Base-by-base conservation (phyloP, 805 yeast species). In the Candida lessepsii region DNA sequence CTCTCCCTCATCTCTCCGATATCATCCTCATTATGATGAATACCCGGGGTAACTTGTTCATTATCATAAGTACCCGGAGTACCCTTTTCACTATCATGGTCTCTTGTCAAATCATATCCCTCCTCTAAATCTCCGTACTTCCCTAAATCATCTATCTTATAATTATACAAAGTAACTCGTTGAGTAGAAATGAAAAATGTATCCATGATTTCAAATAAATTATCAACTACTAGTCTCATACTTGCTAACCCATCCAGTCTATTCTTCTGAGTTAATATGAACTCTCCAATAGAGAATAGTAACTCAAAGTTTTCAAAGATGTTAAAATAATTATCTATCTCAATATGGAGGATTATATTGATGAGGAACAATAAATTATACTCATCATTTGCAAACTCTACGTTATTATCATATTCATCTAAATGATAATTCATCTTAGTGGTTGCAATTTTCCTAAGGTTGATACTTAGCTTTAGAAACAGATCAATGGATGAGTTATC, bases 121-220 rank as follows among this genome's bases (percentile, higher is more conserved):
- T 65, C 72, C 14, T 55, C 51, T 38, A 70, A 55, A 49, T 76
- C 81, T 44, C 67, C 68, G n/a, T 71, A 69, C 26, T 54, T 59
- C 9, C 61, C 68, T 23, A 52, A 52, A 26, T 63, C 70, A 10
- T 57, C 51, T 20, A 76, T 68, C 17, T 64, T 50, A 50, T 75
- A 77, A 48, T 74, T 72, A 44, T 67, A 64, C 10, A 64, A 49
- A 49, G 73, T 77, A 28, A 77, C 70, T 1, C 73, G 61, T 29
- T 75, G 74, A 1, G 81, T 75, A 9, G 79, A 67, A 42, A 60
- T 68, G 50, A 60, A 76, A 39, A 11, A 67, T 49, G 44, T 58
- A 51, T 21, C 52, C 53, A 32, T 51, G 50, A 37, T 42, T 6
- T 29, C 17, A 27, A 45, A 45, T 35, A 45, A 36, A 4, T 37